These are phyloP conservation scores for Aspergillus vadensis DNA, from an alignment of 2,329 filamentous ascomycete species.

Conservation along the genomic window DNA sequence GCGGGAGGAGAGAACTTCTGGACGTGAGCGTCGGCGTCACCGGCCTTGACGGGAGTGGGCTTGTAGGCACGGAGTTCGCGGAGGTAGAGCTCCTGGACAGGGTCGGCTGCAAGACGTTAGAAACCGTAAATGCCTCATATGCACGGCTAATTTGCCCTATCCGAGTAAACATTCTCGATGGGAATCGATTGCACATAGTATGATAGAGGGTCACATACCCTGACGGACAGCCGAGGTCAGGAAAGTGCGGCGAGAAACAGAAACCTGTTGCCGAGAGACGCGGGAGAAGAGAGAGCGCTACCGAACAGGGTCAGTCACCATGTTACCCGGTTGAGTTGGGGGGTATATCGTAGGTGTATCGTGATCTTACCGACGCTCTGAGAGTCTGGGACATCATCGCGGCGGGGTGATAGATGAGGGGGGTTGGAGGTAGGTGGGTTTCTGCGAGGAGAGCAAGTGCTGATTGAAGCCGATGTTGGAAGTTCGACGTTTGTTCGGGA, in stretches of 20 bases:
- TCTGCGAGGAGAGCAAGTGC: constrained; percentile 23
- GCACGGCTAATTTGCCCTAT: not conserved
- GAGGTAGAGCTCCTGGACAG: constrained; percentile 97
- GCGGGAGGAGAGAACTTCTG: constrained; percentile 81
- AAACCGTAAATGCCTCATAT: constrained; percentile 10
- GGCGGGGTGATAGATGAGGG: constrained; percentile 34
- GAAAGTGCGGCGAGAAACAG: constrained; percentile 63
- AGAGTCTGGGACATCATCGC: constrained; percentile 63
- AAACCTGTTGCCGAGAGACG: constrained; percentile 60
- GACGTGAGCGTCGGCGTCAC: constrained; percentile 86
- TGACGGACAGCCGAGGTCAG: constrained; percentile 63
- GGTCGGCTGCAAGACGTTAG: constrained; percentile 69
- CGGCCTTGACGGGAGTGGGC: constrained; percentile 76
- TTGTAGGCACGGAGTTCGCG: constrained; percentile 97
- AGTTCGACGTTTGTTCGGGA: constrained; percentile 30
- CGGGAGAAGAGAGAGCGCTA: constrained; percentile 65
- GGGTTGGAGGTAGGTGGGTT: constrained; percentile 25
- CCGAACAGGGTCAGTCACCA: constrained; percentile 19
- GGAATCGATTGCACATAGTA: constrained; percentile 26
- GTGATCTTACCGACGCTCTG: constrained; percentile 59
- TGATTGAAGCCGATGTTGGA: constrained; percentile 25
- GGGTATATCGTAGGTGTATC: not conserved
- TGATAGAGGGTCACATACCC: constrained; percentile 52
- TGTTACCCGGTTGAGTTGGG: not conserved
- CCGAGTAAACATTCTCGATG: not conserved